phyloP scores from a whole-genome alignment of 768 basidiomycete species.

The Tricholoma flavovirens region DNA sequence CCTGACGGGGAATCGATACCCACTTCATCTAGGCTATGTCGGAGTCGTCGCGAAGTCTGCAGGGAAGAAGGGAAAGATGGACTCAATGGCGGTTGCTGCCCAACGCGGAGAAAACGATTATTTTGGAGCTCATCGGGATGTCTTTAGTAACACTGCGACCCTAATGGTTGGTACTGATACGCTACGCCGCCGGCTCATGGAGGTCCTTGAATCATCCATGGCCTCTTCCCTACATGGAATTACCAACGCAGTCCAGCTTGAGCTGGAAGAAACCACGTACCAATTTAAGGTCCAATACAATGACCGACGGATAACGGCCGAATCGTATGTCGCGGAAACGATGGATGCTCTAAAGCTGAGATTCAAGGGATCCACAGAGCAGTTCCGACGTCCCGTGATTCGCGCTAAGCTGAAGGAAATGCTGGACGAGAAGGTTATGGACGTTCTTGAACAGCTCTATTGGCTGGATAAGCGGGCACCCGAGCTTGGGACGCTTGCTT shows the following conservation, averaged over 20 bases:
- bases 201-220: slow-evolving; percentile 97
- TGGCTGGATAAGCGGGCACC: slow-evolving; percentile 87
- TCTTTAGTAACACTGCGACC: slow-evolving; percentile 55
- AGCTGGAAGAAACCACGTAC: slow-evolving; percentile 94
- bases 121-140: slow-evolving; percentile 56
- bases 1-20: slow-evolving; percentile 86
- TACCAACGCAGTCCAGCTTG: slow-evolving; percentile 94
- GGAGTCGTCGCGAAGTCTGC: slow-evolving; percentile 89
- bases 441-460: slow-evolving; percentile 94
- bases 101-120: slow-evolving; percentile 60
- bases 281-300: slow-evolving; percentile 99
- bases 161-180: slow-evolving; percentile 92
- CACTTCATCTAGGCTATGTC: slow-evolving; percentile 95
- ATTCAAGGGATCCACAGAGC: slow-evolving; percentile 79
- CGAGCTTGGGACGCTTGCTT: slow-evolving; percentile 67
- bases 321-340: slow-evolving; percentile 97
- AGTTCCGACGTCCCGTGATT: slow-evolving; percentile 87
- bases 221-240: slow-evolving; percentile 92
- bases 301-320: slow-evolving; percentile 88
- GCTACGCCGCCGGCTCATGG: slow-evolving; percentile 86
- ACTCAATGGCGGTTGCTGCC: slow-evolving; percentile 43
- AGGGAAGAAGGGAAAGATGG: slow-evolving; percentile 47
- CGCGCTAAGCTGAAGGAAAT: slow-evolving; percentile 84
- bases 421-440: slow-evolving; percentile 96
- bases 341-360: slow-evolving; percentile 87